Conservation (phyloP, 495 filamentous ascomycete species). For the Penicillium maclennaniae region DNA sequence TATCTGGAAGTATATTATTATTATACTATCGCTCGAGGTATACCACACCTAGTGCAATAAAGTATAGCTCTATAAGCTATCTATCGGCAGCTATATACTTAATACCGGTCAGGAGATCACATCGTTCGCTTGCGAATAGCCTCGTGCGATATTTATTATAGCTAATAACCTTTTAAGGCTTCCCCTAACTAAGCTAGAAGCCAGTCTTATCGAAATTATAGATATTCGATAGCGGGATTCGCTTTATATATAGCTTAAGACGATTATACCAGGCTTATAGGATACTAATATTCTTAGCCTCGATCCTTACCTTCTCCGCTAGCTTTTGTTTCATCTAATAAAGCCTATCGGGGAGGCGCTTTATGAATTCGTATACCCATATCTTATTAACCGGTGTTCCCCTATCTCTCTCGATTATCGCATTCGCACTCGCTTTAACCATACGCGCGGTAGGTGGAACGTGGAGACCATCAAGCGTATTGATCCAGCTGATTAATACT, state of each 20-base stretch:
- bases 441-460: too few species aligned
- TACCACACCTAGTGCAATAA: not conserved
- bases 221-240: too few species aligned
- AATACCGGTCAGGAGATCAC: not conserved
- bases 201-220: too few species aligned
- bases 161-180: too few species aligned
- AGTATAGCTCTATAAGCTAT: not conserved
- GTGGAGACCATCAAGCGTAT: not conserved
- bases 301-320: not conserved
- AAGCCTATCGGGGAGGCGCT: not conserved
- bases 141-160: too few species aligned
- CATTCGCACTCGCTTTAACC: too few species aligned
- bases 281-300: too few species aligned
- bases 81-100: not conserved
- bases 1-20: not conserved
- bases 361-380: not conserved
- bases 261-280: too few species aligned
- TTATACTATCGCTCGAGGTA: not conserved
- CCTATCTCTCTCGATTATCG: not conserved
- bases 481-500: not conserved
- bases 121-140: not conserved
- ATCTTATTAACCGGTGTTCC: not conserved
- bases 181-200: too few species aligned
- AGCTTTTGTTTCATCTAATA: not conserved
- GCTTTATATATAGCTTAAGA: too few species aligned